A percentile compares a stretch with the other conserved stretches of the same genome.
phyloP scores from a whole-genome alignment of 257 asterid species.

The Eustoma russellianum region DNA sequence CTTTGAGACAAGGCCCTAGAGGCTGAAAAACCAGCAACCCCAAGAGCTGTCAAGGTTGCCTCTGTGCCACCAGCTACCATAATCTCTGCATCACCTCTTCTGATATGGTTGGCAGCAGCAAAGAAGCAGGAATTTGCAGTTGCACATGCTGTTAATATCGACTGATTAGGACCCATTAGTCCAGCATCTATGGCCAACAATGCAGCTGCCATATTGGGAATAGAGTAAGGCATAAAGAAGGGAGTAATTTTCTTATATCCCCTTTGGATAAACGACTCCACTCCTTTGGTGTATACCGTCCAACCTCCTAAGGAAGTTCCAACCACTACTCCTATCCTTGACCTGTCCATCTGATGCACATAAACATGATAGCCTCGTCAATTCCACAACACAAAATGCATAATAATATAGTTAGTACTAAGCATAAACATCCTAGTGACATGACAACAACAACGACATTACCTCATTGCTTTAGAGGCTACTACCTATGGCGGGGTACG shows the following conservation, averaged over 20 bases:
- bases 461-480: no score
- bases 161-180: conserved; percentile 39
- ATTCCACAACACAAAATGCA: no score
- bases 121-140: conserved; percentile 27
- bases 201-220: conserved; percentile 36
- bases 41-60: conserved; percentile 23
- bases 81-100: conserved; percentile 36
- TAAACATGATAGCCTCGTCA: no score
- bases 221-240: conserved; percentile 33
- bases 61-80: conserved; percentile 39
- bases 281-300: conserved; percentile 26
- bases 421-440: no score
- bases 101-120: conserved; percentile 34
- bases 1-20: conserved; percentile 33
- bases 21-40: conserved; percentile 32
- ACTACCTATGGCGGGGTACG: no score
- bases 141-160: conserved; percentile 37
- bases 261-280: conserved; percentile 24
- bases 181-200: conserved; percentile 32
- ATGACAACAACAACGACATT: no score
- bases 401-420: background rate
- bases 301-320: conserved; percentile 34
- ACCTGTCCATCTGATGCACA: conserved; percentile 24
- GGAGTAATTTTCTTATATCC: conserved; percentile 37
- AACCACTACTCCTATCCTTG: conserved; percentile 27